Evolutionary conservation across 495 filamentous ascomycete genomes (phyloP).

Genomic region (Daldinia grandis): DNA sequence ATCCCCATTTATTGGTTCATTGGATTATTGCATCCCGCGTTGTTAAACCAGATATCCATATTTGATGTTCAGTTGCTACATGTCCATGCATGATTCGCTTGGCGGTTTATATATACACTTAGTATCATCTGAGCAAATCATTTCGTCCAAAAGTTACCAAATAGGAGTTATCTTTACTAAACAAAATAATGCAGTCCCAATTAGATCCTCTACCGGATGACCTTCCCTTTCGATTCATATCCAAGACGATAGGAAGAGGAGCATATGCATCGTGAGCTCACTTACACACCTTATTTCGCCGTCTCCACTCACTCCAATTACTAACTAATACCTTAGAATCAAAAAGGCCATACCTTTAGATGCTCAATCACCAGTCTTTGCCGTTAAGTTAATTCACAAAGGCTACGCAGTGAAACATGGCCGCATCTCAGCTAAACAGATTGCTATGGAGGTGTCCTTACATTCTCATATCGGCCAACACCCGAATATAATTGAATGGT

Average conservation of each 20-base stretch:
- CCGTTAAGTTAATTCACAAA: slow-evolving; percentile 98
- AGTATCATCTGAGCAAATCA: slow-evolving; percentile 27
- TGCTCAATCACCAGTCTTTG: slow-evolving; percentile 78
- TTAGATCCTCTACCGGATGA: slow-evolving; percentile 83
- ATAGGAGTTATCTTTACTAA: slow-evolving; percentile 17
- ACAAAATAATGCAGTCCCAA: slow-evolving; percentile 76
- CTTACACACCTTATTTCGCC: slow-evolving; percentile 8
- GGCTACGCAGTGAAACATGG: slow-evolving; percentile 89
- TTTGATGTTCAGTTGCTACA: not conserved
- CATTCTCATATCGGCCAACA: slow-evolving; percentile 89
- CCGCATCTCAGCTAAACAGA: slow-evolving; percentile 85
- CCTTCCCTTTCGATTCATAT: slow-evolving; percentile 92
- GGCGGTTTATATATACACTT: slow-evolving; percentile 1
- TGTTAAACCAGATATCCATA: not conserved
- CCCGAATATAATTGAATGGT: slow-evolving; percentile 91
- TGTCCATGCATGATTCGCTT: not conserved
- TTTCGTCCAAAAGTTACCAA: slow-evolving; percentile 2
- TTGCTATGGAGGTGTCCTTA: slow-evolving; percentile 86
- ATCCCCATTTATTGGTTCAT: not conserved
- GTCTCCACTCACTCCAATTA: slow-evolving; percentile 9
- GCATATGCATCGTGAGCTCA: slow-evolving; percentile 90
- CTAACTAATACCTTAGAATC: slow-evolving; percentile 67
- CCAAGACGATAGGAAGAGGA: slow-evolving; percentile 93
- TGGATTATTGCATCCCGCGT: not conserved
- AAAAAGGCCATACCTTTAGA: slow-evolving; percentile 87